Conservation (phyloP, 345 rosid species). For the Cardamine chenopodiifolia region DNA sequence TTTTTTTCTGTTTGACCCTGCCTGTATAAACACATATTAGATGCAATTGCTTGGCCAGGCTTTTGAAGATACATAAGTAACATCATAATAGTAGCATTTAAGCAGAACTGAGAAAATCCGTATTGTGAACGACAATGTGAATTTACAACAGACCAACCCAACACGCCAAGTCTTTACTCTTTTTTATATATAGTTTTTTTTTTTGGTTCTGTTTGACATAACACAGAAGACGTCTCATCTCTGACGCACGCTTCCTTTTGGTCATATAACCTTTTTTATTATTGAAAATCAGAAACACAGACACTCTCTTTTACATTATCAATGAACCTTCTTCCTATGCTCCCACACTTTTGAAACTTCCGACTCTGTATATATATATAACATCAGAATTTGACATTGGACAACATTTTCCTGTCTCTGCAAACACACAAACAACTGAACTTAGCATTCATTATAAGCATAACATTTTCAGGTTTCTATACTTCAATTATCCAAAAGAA, state of each 20-base stretch:
- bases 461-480: neutral
- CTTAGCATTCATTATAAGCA: neutral
- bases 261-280: slow-evolving; percentile 22
- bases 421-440: slow-evolving; percentile 7
- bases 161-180: slow-evolving; percentile 20
- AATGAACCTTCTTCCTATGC: slow-evolving; percentile 31
- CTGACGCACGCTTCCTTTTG: slow-evolving; percentile 27
- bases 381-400: slow-evolving; percentile 23
- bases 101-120: neutral
- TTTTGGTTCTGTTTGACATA: neutral
- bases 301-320: slow-evolving; percentile 7
- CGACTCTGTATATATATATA: slow-evolving; percentile 20
- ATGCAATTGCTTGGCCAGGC: neutral
- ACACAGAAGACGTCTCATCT: slow-evolving; percentile 27
- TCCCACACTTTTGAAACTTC: slow-evolving; percentile 32
- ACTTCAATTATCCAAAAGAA: neutral
- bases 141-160: slow-evolving; percentile 36
- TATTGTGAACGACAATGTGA: slow-evolving; percentile 14
- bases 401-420: slow-evolving; percentile 33
- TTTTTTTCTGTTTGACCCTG: neutral
- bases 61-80: neutral
- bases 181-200: neutral
- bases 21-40: neutral
- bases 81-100: neutral
- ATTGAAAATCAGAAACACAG: slow-evolving; percentile 24